A percentile compares a stretch with the other conserved stretches of the same genome.
phyloP scores from a whole-genome alignment of 768 basidiomycete genomes.

The Rhizopogon sp. region DNA sequence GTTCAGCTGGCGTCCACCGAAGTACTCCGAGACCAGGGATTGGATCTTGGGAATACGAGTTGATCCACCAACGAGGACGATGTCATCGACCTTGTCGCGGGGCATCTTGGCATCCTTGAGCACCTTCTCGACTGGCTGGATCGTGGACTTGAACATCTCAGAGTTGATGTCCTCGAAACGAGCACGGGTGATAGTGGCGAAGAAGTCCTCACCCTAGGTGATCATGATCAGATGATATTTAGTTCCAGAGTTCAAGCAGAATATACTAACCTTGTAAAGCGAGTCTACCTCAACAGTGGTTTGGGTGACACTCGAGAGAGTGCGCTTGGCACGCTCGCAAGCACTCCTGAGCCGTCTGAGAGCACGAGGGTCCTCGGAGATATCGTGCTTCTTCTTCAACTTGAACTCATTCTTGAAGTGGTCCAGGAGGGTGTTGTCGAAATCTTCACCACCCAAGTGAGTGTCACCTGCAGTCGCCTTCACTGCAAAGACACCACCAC shows the following conservation, averaged over 20 bases:
- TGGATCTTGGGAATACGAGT: conserved; percentile 99
- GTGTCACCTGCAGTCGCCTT: conserved; percentile 99
- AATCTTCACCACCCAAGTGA: conserved; percentile 99
- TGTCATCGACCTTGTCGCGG: conserved; percentile 96
- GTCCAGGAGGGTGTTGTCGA: conserved; percentile 96
- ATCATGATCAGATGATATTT: conserved; percentile 6
- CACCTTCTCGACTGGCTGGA: conserved; percentile 98
- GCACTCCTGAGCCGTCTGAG: conserved; percentile 93
- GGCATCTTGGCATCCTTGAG: conserved; percentile 98
- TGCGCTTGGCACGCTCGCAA: conserved; percentile 99
- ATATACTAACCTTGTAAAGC: conserved; percentile 71
- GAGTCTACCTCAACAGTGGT: conserved; percentile 99
- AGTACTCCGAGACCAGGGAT: conserved; percentile 96
- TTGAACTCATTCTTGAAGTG: conserved; percentile 99
- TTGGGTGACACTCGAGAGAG: conserved; percentile 95
- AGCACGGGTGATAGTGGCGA: conserved; percentile 97
- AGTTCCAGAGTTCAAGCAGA: background rate
- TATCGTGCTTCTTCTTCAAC: conserved; percentile 94
- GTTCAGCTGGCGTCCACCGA: conserved; percentile 96
- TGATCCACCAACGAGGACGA: conserved; percentile 98
- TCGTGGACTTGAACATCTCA: conserved; percentile 88
- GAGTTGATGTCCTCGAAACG: conserved; percentile 99
- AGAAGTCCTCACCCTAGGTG: conserved; percentile 90
- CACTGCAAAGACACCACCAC: conserved; percentile 96
- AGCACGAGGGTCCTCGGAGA: conserved; percentile 95